Evolutionary conservation across 2,329 filamentous ascomycete genomes (phyloP).

Genomic region (Exserohilum turcica): DNA sequence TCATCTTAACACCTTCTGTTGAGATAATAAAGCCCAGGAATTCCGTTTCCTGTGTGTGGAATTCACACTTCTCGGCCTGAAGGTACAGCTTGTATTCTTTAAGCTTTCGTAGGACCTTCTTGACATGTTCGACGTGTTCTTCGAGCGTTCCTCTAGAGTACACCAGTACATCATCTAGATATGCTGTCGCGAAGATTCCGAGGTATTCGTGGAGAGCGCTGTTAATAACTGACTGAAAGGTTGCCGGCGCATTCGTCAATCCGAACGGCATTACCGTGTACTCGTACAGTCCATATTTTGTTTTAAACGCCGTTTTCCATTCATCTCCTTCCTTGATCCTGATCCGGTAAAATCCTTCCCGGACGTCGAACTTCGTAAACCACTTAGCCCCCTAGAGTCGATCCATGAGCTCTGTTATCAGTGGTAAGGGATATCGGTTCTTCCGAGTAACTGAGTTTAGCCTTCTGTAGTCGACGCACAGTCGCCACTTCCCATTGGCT

Average conservation of each 20-base stretch:
- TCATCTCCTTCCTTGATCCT: background rate
- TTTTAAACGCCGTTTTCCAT: background rate
- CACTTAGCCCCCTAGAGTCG: background rate
- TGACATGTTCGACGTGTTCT: slow-evolving; percentile 18
- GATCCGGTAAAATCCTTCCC: background rate
- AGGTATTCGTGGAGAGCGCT: background rate
- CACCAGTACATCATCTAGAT: background rate
- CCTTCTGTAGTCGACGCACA: background rate
- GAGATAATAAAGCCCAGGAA: slow-evolving; percentile 9
- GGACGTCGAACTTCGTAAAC: background rate
- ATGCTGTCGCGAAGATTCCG: background rate
- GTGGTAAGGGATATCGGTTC: background rate
- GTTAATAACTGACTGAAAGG: slow-evolving; percentile 2
- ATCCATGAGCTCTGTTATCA: no score
- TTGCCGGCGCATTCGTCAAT: background rate
- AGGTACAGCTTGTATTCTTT: background rate
- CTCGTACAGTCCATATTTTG: background rate
- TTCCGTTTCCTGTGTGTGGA: slow-evolving; percentile 33
- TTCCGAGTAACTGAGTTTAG: background rate
- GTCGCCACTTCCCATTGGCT: background rate
- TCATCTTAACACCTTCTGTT: slow-evolving; percentile 29
- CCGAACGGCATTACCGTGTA: background rate
- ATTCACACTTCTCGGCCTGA: slow-evolving; percentile 13
- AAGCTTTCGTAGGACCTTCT: slow-evolving; percentile 16
- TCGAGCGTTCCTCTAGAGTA: background rate